These are phyloP conservation scores for Comarum palustre DNA, from an alignment of 306 rosid genomes.

Conservation along the genomic window DNA sequence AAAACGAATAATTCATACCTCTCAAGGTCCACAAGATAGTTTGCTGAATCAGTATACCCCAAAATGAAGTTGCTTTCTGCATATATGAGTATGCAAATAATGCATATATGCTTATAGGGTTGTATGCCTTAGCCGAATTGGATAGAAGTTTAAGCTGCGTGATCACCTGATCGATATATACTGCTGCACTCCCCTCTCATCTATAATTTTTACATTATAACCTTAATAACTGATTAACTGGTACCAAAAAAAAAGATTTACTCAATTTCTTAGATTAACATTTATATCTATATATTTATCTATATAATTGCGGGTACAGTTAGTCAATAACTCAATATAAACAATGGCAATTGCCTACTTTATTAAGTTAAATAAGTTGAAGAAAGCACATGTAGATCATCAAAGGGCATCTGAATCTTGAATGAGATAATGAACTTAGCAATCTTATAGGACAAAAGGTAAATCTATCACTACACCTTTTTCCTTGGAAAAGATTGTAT, in stretches of 20 bases:
- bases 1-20: conserved; percentile 25
- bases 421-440: background rate
- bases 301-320: background rate
- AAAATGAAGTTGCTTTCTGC: conserved; percentile 2
- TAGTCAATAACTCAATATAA: background rate
- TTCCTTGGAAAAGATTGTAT: background rate
- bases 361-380: background rate
- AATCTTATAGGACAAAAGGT: background rate
- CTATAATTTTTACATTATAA: background rate
- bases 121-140: background rate
- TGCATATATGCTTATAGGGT: background rate
- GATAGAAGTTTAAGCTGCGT: background rate
- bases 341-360: background rate
- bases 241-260: background rate
- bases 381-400: background rate
- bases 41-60: background rate
- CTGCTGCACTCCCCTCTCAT: background rate
- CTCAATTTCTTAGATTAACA: too few species aligned
- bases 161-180: too few species aligned
- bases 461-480: background rate
- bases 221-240: too few species aligned
- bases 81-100: background rate
- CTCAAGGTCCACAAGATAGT: conserved; percentile 35
- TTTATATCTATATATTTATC: too few species aligned
- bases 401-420: background rate